A percentile compares a stretch with the other conserved stretches of the same genome.
These are phyloP conservation scores for Solanum hybrid DNA, from an alignment of 305 asterid species.

Conservation along the genomic window DNA sequence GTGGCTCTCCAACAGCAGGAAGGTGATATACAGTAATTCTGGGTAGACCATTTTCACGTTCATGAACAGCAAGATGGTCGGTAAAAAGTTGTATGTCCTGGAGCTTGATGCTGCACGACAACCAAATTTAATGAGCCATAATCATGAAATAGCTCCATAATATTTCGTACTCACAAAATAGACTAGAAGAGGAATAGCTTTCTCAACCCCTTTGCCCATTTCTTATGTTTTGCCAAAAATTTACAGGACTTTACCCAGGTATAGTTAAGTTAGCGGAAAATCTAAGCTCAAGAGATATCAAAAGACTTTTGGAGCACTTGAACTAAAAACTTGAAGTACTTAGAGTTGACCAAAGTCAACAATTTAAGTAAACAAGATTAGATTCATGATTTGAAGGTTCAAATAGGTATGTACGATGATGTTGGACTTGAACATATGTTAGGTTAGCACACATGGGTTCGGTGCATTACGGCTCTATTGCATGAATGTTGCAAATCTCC, in stretches of 20 bases:
- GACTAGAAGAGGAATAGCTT: neutral
- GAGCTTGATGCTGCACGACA: conserved; percentile 66
- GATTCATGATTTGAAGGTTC: too few relatives aligned
- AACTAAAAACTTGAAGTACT: too few relatives aligned
- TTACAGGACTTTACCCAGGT: neutral
- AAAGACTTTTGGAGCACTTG: neutral
- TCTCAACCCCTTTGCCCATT: neutral
- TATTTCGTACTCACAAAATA: neutral
- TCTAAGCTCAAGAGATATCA: neutral
- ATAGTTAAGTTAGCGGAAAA: neutral
- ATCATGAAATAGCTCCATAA: neutral
- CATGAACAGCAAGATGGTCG: conserved; percentile 73
- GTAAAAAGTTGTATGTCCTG: conserved; percentile 64
- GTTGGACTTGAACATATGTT: too few relatives aligned
- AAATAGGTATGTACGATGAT: too few relatives aligned
- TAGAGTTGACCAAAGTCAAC: too few relatives aligned
- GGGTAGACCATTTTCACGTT: conserved; percentile 75
- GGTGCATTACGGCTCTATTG: too few relatives aligned
- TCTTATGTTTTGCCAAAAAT: neutral
- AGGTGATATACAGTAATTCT: conserved; percentile 55
- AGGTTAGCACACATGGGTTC: too few relatives aligned
- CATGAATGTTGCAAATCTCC: too few relatives aligned
- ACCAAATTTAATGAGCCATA: neutral
- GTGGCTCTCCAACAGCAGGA: conserved; percentile 71
- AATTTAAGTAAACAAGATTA: too few relatives aligned